Percentiles rank a stretch among this genome's conserved stretches.
phyloP scores from a whole-genome alignment of 805 yeast genomes.

The Candida morakotiae region DNA sequence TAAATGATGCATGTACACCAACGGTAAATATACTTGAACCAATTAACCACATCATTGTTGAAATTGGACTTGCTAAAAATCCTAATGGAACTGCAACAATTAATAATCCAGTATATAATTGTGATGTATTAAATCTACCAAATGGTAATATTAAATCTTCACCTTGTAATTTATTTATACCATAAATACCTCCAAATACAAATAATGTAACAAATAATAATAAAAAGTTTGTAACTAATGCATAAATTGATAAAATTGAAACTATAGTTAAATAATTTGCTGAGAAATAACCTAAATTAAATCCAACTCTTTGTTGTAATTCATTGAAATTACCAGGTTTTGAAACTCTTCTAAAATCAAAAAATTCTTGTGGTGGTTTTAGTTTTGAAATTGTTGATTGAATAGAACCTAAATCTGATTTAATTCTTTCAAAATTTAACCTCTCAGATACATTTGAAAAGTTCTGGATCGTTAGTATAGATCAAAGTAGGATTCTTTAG shows the following conservation, averaged over 20 bases:
- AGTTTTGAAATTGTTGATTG: conserved; percentile 66
- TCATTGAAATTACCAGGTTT: conserved; percentile 90
- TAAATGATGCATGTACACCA: conserved; percentile 79
- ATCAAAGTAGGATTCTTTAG: not conserved
- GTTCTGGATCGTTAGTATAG: not conserved
- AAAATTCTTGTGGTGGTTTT: conserved; percentile 90
- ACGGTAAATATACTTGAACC: conserved; percentile 80
- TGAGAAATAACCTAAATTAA: conserved; percentile 81
- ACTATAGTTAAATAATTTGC: conserved; percentile 81
- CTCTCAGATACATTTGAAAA: conserved; percentile 26
- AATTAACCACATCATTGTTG: conserved; percentile 87
- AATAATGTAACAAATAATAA: conserved; percentile 76
- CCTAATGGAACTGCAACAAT: conserved; percentile 78
- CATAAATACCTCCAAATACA: conserved; percentile 69
- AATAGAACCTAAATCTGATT: conserved; percentile 48
- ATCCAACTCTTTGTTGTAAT: conserved; percentile 81
- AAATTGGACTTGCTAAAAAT: conserved; percentile 82
- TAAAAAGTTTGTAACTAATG: conserved; percentile 80
- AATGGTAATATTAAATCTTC: conserved; percentile 76
- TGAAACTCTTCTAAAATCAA: conserved; percentile 83
- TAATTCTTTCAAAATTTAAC: conserved; percentile 39
- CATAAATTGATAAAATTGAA: conserved; percentile 70
- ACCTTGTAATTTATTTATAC: conserved; percentile 77
- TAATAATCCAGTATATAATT: conserved; percentile 78
- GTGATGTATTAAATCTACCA: conserved; percentile 68